Base-by-base conservation (phyloP, 352 stramenopile genomes). In the Globisporangium acanthophoron region DNA sequence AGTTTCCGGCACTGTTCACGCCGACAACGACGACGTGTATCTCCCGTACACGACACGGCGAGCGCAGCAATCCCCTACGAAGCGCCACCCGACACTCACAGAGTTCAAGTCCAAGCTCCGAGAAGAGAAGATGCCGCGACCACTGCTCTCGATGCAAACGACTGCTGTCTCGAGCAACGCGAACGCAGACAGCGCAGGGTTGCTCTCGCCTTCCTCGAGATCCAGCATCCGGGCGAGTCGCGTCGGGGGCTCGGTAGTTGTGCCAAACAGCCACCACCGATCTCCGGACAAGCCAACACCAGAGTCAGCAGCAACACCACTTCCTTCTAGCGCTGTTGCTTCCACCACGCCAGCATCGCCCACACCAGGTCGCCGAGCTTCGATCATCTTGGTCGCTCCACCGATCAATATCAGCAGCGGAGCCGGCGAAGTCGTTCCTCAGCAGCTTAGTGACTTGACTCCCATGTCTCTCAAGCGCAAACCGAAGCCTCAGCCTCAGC, bases 21-120 rank as follows among this genome's bases (percentile, higher is more conserved):
- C 3, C 18, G 21, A 37, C 12, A 52, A 59, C 11, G n/a, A 59
- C 11, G 53, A 52, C 20, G 6, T 73, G 54, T 90, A 92, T 47
- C 52, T 92, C 46, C 74, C 79, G 9, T 92, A 92, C 66, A 92
- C 81, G 47, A 85, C 77, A 3, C 73, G 81, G 24, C 61, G 70
- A 24, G 64, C 69, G 24, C 75, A 90, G 45, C 59, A 70, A 11
- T 67, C 41, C 1, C 81, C 74, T 0, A 69, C 74, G 0, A 70
- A 83, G 45, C 71, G 69, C 5, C 65, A 60, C 18, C 71, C 76
- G 4, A 86, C 77, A 16, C 51, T 89, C 24, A 48, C 57, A 5
- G 72, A 85, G 47, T 79, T 85, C 49, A 74, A 70, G 49, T 54
- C 58, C 35, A 74, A 67, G 50, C 49, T 61, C 18, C 64, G 70